Evolutionary conservation across 768 basidiomycete genomes (phyloP), one percentile per base, ranked within the genome.

Genomic region (Clathrus columnatus): DNA sequence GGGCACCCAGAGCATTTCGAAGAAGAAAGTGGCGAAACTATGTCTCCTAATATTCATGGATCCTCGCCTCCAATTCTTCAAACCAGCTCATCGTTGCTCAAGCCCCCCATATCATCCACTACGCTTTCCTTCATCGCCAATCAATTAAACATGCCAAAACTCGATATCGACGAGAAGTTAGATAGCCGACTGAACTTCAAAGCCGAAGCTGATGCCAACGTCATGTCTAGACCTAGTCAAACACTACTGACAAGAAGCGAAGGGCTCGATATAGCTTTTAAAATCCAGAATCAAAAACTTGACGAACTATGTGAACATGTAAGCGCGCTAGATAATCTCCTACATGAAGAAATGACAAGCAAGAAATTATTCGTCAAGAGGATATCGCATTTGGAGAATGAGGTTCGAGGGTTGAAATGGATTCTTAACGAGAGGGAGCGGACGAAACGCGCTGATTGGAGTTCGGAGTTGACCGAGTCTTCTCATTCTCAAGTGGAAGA

Each of bases 371-470:
- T 36, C 17, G 51, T 43, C 26, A 44, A 23, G 11, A 30, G 30
- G 8, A 23, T 46, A 27, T 30, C 44, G 16, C 30, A 55, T 14
- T 5, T 55, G 24, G 54, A 55, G 23, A 44, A 47, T 42, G 54
- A 55, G 21, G 29, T 55, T 24, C 21, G 54, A 24, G 54, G 54
- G 41, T 20, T 55, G 32, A 44, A 45, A 18, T 55, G 54, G 54
- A 44, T 55, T 16, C 24, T 55, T 28, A 23, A 20, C 45, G 54
- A 55, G 28, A 47, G 48, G 21, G 26, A 36, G 4, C 36, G 10
- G 6, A 46, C 16, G 14, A 28, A 10, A n/a, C 48, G 23, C n/a
- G 28, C 24, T 20, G 18, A 28, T 11, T 23, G 29, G 23, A 26
- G 48, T 7, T 18, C 27, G 17, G 29, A 28, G 30, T 5, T 41